Percentiles rank a stretch among this genome's conserved stretches.
These are phyloP conservation scores for Alternaria sp. DNA, from an alignment of 2,329 filamentous ascomycete genomes.

Conservation along the genomic window DNA sequence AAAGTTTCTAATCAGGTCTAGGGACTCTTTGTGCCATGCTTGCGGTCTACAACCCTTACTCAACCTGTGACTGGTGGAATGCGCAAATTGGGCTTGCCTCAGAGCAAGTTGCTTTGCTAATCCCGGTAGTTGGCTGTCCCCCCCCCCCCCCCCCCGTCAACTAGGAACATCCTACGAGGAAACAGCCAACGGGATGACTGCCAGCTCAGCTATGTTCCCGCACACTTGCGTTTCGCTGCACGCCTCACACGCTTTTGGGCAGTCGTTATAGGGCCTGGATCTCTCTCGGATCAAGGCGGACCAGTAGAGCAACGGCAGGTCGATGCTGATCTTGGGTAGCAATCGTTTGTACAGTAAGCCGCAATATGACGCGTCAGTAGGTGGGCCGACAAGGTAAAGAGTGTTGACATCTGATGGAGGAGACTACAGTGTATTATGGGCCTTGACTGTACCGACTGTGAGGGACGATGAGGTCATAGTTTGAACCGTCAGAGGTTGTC, in stretches of 20 bases:
- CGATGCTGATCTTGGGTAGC: conserved; percentile 15
- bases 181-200: conserved; percentile 8
- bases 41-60: neutral
- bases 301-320: conserved; percentile 4
- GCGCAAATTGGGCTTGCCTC: conserved; percentile 7
- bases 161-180: conserved; percentile 15
- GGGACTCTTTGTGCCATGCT: conserved; percentile 2
- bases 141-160: conserved; percentile 1
- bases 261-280: conserved; percentile 7
- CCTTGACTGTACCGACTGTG: neutral
- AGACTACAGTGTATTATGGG: conserved; percentile 11
- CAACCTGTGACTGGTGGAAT: conserved; percentile 11
- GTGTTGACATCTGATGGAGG: conserved; percentile 1
- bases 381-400: conserved; percentile 17
- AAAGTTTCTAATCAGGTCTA: conserved; percentile 2
- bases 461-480: conserved; percentile 7
- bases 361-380: conserved; percentile 16
- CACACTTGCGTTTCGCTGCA: conserved; percentile 18
- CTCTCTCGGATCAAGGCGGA: conserved; percentile 13
- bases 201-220: conserved; percentile 17
- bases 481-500: conserved; percentile 5
- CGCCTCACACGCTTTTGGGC: conserved; percentile 14
- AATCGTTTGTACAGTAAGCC: neutral
- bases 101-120: conserved; percentile 5
- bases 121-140: conserved; percentile 2